Evolutionary conservation across 2,329 filamentous ascomycete species (phyloP).

Genomic region (Myriosclerotinia scirpicola): DNA sequence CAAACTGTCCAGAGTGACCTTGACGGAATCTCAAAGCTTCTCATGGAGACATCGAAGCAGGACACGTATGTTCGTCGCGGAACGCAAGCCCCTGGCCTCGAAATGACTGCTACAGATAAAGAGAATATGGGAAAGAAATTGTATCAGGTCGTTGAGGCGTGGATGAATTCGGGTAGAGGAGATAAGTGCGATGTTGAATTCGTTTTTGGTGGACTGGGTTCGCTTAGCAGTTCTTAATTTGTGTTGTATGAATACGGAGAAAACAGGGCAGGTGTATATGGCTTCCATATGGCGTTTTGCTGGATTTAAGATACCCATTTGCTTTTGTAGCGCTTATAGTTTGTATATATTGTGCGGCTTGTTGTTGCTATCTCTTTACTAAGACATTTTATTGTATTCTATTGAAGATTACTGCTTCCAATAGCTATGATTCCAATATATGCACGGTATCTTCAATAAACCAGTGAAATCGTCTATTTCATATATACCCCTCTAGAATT

Average conservation of each 20-base stretch:
- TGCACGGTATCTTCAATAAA: background rate
- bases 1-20: conserved; percentile 26
- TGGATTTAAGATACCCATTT: conserved; percentile 21
- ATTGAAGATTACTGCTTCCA: background rate
- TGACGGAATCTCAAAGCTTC: conserved; percentile 22
- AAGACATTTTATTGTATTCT: conserved; percentile 5
- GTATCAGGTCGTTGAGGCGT: conserved; percentile 29
- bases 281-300: conserved; percentile 15
- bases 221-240: conserved; percentile 13
- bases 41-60: conserved; percentile 18
- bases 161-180: conserved; percentile 26
- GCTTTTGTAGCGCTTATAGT: conserved; percentile 15
- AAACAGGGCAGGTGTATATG: background rate
- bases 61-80: conserved; percentile 34
- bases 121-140: conserved; percentile 24
- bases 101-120: conserved; percentile 24
- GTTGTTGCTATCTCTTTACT: background rate
- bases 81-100: conserved; percentile 27
- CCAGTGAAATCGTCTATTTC: background rate
- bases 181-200: conserved; percentile 28
- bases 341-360: background rate
- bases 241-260: background rate
- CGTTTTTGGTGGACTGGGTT: conserved; percentile 29
- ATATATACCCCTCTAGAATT: background rate
- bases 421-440: background rate